Percentiles rank a stretch among this genome's conserved stretches.
phyloP scores from a whole-genome alignment of 2,329 filamentous ascomycete genomes.

The Pseudocercospora macadamiae region DNA sequence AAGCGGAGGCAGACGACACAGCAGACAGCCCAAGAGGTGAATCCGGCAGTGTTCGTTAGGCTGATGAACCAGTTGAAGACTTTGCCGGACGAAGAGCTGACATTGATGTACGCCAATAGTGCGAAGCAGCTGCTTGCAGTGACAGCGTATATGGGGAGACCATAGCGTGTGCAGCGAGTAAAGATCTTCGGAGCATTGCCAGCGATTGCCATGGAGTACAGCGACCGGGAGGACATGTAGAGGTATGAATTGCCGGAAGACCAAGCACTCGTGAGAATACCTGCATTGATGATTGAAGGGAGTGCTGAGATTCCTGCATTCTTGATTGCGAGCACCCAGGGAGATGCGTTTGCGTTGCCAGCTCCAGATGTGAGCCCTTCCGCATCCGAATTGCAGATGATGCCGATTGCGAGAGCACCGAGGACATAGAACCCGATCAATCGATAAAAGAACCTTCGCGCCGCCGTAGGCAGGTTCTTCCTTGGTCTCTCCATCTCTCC shows the following conservation, averaged over 20 bases:
- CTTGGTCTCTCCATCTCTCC: not conserved
- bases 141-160: not conserved
- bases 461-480: not conserved
- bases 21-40: not conserved
- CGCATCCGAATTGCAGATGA: not conserved
- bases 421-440: not conserved
- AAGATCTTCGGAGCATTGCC: not conserved
- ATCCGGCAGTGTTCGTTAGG: not conserved
- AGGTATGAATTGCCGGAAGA: not conserved
- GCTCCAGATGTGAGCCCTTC: not conserved
- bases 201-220: not conserved
- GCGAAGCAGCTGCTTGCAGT: not conserved
- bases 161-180: not conserved
- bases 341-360: constrained; percentile 39
- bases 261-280: not conserved
- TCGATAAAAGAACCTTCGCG: not conserved
- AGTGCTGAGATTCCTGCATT: constrained; percentile 68
- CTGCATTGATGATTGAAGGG: constrained; percentile 50
- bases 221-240: not conserved
- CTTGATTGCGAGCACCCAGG: constrained; percentile 72
- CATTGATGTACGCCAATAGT: not conserved
- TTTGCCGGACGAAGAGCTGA: not conserved
- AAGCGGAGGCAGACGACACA: not conserved
- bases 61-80: constrained; percentile 3
- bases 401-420: not conserved